phyloP scores from a whole-genome alignment of 257 asterid species.

The Capsicum rhomboideum region DNA sequence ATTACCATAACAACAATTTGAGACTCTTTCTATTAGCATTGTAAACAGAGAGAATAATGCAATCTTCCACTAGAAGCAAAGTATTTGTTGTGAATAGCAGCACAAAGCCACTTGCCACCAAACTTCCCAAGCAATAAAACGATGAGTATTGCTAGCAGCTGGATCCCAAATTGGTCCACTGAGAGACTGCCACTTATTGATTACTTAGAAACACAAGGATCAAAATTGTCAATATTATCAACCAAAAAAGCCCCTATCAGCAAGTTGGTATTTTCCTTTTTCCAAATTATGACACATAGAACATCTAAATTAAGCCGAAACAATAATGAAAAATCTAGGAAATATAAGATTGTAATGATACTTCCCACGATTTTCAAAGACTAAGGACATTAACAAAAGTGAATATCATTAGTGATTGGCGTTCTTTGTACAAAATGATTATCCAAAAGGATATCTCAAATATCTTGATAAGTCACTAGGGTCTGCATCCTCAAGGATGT shows the following conservation, averaged over 20 bases:
- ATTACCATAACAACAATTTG: neutral
- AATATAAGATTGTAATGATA: neutral
- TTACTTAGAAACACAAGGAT: neutral
- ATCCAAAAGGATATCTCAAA: neutral
- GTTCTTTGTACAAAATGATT: constrained; percentile 1
- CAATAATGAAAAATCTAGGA: neutral
- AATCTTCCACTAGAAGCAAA: neutral
- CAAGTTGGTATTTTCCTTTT: neutral
- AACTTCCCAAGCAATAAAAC: neutral
- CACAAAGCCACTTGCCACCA: constrained; percentile 15
- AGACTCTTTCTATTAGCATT: neutral
- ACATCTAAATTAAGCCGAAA: neutral
- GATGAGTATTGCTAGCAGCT: constrained; percentile 5
- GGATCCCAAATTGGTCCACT: constrained; percentile 6
- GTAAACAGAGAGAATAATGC: neutral
- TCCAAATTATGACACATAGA: neutral
- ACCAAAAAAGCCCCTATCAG: neutral
- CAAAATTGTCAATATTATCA: neutral
- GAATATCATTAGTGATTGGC: neutral
- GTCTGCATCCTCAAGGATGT: neutral
- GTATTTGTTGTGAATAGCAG: neutral
- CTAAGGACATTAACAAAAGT: neutral
- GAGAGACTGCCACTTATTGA: neutral
- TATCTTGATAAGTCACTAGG: neutral
- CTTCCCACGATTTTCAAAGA: neutral